Evolutionary conservation across 805 yeast species (phyloP), one percentile per base, ranked within the genome.

Genomic region (Metschnikowia baotianmanensis): DNA sequence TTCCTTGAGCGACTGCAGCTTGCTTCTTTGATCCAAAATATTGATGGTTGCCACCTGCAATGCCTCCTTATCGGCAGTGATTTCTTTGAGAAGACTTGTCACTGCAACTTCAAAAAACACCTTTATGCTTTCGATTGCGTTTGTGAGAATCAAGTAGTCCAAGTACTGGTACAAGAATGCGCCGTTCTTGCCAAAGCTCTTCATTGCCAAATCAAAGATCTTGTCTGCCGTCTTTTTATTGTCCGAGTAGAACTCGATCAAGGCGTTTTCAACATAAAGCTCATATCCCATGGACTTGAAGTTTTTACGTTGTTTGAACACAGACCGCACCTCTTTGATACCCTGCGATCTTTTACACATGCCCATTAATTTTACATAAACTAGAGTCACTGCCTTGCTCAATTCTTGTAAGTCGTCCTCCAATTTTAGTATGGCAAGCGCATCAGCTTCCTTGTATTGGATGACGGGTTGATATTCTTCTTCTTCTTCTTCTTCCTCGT

Each of bases 41-140:
- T 45, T 47, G 28, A 41, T 35, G 4, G 52, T 45, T 3, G 55
- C 39, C 3, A 50, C 34, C 27, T 45, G 45, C 13, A 50, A 46
- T 7, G 45, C 41, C 27, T 47, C 53, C 19, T 48, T 48, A 18
- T 50, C 56, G n/a, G 42, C 45, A 3, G 59, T 46, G 11, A 63
- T 59, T 29, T 61, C 69, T 31, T 62, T 65, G 44, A 80, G 63
- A 31, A 68, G 50, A 43, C 75, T 79, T 8, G 82, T 77, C 8
- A 84, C 70, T 0, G 89, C 80, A 3, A 84, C 74, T 60, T 93
- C 98, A 58, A 91, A 83, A 26, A 88, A 71, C 7, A 88, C 86
- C 51, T 91, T 82, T 13, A 89, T 85, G 53, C 85, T 78, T 73
- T 55, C 84, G 65, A 64, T 90, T 52, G 82, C 85, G 56, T 83